phyloP scores from a whole-genome alignment of 768 basidiomycete genomes.

The Glaciozyma martinii region DNA sequence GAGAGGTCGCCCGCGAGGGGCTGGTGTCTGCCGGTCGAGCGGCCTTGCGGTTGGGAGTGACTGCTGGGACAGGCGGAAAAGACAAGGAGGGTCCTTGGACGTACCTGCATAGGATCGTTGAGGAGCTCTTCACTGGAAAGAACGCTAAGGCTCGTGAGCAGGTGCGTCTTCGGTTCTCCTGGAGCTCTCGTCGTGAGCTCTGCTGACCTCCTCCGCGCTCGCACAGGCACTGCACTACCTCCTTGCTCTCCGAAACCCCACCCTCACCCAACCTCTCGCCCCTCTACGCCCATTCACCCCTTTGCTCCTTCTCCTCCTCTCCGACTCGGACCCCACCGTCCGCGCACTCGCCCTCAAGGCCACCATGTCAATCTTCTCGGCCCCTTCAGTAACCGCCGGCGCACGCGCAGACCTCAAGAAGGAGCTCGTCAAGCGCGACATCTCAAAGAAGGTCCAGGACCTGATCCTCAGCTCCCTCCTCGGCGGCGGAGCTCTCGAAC shows the following conservation, averaged over 20 bases:
- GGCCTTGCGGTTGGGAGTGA: slow-evolving; percentile 52
- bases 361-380: slow-evolving; percentile 71
- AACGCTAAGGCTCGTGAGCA: slow-evolving; percentile 80
- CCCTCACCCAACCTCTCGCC: slow-evolving; percentile 5
- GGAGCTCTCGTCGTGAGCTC: neutral
- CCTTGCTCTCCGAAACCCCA: slow-evolving; percentile 7
- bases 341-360: slow-evolving; percentile 74
- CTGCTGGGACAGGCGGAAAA: neutral
- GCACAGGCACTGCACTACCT: slow-evolving; percentile 25
- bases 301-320: slow-evolving; percentile 69
- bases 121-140: slow-evolving; percentile 68
- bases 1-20: slow-evolving; percentile 65
- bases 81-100: slow-evolving; percentile 31
- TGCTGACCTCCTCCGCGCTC: slow-evolving; percentile 38
- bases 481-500: slow-evolving; percentile 13
- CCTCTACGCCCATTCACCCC: slow-evolving; percentile 74
- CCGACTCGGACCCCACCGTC: slow-evolving; percentile 84
- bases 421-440: slow-evolving; percentile 63
- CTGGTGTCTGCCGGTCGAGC: slow-evolving; percentile 65
- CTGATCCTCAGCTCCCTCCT: slow-evolving; percentile 49
- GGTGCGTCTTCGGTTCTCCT: slow-evolving; percentile 44
- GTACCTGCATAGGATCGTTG: slow-evolving; percentile 62
- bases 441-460: slow-evolving; percentile 80
- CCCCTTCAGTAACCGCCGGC: slow-evolving; percentile 56
- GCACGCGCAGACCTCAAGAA: slow-evolving; percentile 91